Conservation (phyloP, 495 filamentous ascomycete species). For the Achaetomiella virescens region DNA sequence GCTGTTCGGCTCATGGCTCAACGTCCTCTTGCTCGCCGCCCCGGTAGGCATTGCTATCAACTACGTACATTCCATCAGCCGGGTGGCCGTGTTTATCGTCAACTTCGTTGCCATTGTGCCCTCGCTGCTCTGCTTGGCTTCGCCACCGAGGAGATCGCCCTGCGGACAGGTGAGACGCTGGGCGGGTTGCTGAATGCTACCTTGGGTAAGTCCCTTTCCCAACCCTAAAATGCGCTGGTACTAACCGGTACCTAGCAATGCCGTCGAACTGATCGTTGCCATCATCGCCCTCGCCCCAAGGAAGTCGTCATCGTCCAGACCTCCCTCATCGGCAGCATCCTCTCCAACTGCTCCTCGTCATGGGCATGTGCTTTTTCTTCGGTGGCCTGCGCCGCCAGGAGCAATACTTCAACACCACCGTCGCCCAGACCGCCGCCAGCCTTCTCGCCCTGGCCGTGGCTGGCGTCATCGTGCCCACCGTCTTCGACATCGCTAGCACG, state of each 20-base stretch:
- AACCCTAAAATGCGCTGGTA: neutral
- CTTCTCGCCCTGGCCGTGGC: slow-evolving; percentile 73
- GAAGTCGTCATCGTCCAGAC: slow-evolving; percentile 88
- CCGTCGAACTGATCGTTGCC: slow-evolving; percentile 86
- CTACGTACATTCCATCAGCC: slow-evolving; percentile 49
- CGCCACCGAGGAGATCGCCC: slow-evolving; percentile 83
- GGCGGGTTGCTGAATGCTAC: slow-evolving; percentile 83
- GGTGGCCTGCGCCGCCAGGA: slow-evolving; percentile 74
- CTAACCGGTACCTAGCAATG: slow-evolving; percentile 51
- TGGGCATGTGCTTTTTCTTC: slow-evolving; percentile 92
- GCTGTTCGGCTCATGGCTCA: slow-evolving; percentile 76
- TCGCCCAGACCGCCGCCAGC: slow-evolving; percentile 87
- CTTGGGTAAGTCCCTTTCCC: slow-evolving; percentile 54
- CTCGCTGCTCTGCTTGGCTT: slow-evolving; percentile 85
- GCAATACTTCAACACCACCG: slow-evolving; percentile 86
- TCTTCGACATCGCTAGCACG: slow-evolving; percentile 54
- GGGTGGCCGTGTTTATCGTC: slow-evolving; percentile 66
- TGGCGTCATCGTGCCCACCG: slow-evolving; percentile 81
- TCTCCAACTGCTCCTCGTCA: slow-evolving; percentile 88
- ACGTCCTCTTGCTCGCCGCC: slow-evolving; percentile 70
- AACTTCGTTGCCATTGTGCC: slow-evolving; percentile 90
- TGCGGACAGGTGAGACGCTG: slow-evolving; percentile 76
- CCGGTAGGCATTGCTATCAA: slow-evolving; percentile 72
- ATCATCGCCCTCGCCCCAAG: slow-evolving; percentile 65
- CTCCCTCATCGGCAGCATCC: slow-evolving; percentile 81